phyloP scores from a whole-genome alignment of 441 rosid genomes.

The Francoa sonchifolia region DNA sequence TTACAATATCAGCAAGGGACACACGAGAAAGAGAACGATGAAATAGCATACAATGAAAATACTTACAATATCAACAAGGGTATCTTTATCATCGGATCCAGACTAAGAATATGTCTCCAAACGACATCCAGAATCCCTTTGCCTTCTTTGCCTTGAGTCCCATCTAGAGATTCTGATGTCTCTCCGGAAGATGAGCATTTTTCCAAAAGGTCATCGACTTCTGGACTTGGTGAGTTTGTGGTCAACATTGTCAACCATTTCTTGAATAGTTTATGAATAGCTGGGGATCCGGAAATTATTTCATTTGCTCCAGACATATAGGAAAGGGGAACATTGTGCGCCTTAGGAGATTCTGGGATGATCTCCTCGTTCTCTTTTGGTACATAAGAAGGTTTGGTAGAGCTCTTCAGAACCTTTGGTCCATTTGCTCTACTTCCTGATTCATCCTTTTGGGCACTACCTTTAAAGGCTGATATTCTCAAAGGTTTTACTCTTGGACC shows the following conservation, averaged over 20 bases:
- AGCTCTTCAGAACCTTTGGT: conserved; percentile 38
- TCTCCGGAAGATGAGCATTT: conserved; percentile 31
- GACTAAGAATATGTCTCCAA: conserved; percentile 45
- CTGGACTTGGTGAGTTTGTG: conserved; percentile 43
- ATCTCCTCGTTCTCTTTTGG: conserved; percentile 57
- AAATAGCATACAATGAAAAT: background rate
- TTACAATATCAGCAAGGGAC: conserved; percentile 6
- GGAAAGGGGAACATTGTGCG: conserved; percentile 42
- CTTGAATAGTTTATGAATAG: conserved; percentile 64
- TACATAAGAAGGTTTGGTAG: conserved; percentile 54
- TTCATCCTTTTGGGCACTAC: conserved; percentile 51
- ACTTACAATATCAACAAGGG: conserved; percentile 82
- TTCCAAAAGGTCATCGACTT: conserved; percentile 35
- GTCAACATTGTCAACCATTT: conserved; percentile 67
- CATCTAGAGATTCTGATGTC: conserved; percentile 17
- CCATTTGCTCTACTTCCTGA: conserved; percentile 41
- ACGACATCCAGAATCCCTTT: conserved; percentile 26
- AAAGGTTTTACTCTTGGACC: conserved; percentile 39
- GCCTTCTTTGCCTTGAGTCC: conserved; percentile 21
- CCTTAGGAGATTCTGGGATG: conserved; percentile 38
- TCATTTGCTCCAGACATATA: conserved; percentile 52
- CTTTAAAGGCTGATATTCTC: conserved; percentile 67
- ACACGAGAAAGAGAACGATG: background rate
- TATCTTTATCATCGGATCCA: conserved; percentile 60
- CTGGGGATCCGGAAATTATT: conserved; percentile 45